Conservation (phyloP, 31 red algal genomes). For the Endocladia muricata region DNA sequence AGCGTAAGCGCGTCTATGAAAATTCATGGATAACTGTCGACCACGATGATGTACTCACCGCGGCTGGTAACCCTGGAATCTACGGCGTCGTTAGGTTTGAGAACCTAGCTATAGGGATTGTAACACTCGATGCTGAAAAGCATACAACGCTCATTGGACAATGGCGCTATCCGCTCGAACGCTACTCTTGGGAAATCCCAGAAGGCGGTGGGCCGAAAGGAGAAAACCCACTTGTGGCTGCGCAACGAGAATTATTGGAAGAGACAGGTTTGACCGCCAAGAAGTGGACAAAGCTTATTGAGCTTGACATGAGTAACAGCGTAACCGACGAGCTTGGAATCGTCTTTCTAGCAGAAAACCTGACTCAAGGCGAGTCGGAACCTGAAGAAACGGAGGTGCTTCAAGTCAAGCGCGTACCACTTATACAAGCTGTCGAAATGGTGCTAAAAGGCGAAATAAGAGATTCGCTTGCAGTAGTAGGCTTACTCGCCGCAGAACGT, state of each 20-base stretch:
- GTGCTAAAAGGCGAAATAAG: slow-evolving; percentile 1
- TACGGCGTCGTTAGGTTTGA: no score
- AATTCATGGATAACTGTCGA: no score
- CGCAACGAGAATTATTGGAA: background rate
- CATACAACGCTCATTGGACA: slow-evolving; percentile 1
- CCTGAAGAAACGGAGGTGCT: background rate
- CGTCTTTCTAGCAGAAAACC: background rate
- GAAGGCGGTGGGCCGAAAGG: slow-evolving; percentile 1
- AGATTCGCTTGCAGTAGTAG: no score
- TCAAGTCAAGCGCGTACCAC: background rate
- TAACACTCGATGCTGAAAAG: background rate
- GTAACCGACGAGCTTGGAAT: background rate
- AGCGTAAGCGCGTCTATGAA: no score
- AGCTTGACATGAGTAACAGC: background rate
- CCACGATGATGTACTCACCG: no score
- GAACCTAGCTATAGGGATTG: no score
- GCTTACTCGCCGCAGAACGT: no score
- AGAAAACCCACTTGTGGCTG: background rate
- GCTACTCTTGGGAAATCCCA: background rate
- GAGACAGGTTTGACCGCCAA: background rate
- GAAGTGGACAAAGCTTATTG: background rate
- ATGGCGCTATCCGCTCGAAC: slow-evolving; percentile 1
- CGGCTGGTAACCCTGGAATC: no score
- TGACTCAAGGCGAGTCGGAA: background rate
- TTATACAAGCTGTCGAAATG: background rate